Conservation (phyloP, 1,284 basidiomycete genomes). For the Melampsora larici-populina region DNA sequence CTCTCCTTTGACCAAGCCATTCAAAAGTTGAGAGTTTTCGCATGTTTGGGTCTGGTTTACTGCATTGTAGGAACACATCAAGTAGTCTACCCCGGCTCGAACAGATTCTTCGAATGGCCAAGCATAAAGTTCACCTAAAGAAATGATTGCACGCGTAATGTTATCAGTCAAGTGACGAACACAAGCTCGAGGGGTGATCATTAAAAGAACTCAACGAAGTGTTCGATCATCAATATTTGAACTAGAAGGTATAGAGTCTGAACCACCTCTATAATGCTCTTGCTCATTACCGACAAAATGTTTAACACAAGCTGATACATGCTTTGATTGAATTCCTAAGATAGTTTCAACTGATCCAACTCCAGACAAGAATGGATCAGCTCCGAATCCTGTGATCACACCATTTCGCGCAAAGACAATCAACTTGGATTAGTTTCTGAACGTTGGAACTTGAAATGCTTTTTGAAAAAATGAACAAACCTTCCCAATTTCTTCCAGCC, state of each 20-base stretch:
- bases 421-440: neutral
- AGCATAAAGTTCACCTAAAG: slow-evolving; percentile 49
- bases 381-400: slow-evolving; percentile 16
- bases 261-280: slow-evolving; percentile 49
- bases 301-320: slow-evolving; percentile 51
- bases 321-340: slow-evolving; percentile 49
- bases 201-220: slow-evolving; percentile 43
- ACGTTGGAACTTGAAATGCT: neutral
- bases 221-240: slow-evolving; percentile 51
- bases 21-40: slow-evolving; percentile 51
- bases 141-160: neutral
- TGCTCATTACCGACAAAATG: slow-evolving; percentile 52
- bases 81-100: slow-evolving; percentile 41
- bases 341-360: slow-evolving; percentile 49
- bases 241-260: slow-evolving; percentile 30
- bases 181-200: neutral
- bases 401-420: too few relatives aligned
- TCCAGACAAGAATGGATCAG: slow-evolving; percentile 49
- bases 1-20: slow-evolving; percentile 52
- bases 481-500: slow-evolving; percentile 49
- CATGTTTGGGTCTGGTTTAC: slow-evolving; percentile 50
- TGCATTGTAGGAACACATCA: slow-evolving; percentile 52
- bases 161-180: neutral
- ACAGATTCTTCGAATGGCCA: slow-evolving; percentile 45
- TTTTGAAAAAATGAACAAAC: slow-evolving; percentile 44